These are phyloP conservation scores for Diutina catenulata DNA, from an alignment of 1,139 yeast species.

Conservation along the genomic window DNA sequence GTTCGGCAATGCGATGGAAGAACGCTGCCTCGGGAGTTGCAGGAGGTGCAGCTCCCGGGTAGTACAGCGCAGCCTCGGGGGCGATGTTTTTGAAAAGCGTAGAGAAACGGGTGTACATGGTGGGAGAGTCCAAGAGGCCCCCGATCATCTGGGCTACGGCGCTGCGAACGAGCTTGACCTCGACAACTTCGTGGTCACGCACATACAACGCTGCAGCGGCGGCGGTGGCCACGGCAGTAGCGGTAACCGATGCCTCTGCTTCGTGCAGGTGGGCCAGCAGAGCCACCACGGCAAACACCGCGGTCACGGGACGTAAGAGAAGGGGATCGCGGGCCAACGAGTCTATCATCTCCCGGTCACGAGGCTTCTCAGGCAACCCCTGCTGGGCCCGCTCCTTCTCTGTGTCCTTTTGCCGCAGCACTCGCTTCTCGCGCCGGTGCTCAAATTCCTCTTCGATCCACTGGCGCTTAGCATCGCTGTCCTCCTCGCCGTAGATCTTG, in stretches of 20 bases:
- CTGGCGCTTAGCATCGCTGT: constrained; percentile 38
- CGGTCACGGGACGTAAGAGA: not conserved
- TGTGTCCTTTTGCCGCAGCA: not conserved
- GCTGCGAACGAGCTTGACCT: not conserved
- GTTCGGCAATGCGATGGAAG: not conserved
- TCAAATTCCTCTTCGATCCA: constrained; percentile 76
- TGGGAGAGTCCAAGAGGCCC: not conserved
- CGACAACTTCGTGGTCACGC: constrained; percentile 3
- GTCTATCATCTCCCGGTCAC: constrained; percentile 2
- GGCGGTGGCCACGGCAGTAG: not conserved
- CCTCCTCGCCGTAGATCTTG: constrained; percentile 50
- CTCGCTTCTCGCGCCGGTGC: constrained; percentile 48
- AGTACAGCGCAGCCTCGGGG: no score
- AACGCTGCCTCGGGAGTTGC: not conserved
- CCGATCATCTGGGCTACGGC: not conserved
- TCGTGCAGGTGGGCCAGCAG: no score
- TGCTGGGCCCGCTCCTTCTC: no score
- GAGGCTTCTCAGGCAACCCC: not conserved
- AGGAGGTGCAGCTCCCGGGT: no score
- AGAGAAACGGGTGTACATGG: no score
- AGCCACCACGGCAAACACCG: not conserved
- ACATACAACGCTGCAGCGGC: constrained; percentile 2
- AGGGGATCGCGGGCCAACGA: not conserved
- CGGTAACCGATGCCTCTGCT: no score
- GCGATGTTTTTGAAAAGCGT: no score